These are phyloP conservation scores for Physcomitrium patens DNA, from an alignment of 225 moss, liverwort and hornwort genomes.

Conservation along the genomic window DNA sequence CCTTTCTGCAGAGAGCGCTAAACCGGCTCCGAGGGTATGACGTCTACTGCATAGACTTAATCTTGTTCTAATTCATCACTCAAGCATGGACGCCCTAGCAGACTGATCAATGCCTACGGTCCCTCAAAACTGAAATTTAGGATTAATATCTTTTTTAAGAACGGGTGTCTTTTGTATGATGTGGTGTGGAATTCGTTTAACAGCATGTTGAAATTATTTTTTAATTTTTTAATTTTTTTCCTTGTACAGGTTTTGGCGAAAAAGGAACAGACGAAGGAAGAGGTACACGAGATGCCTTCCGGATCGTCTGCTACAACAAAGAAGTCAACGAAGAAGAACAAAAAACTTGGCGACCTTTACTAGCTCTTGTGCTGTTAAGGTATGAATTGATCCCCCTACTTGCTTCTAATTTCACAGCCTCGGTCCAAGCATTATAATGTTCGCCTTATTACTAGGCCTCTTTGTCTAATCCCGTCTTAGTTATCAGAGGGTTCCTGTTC, in stretches of 20 bases:
- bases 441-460: conserved; percentile 5
- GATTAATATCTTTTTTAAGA: too few relatives aligned
- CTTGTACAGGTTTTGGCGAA: conserved; percentile 33
- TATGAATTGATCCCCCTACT: conserved; percentile 1
- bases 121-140: not conserved
- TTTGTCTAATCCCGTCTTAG: not conserved
- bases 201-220: not conserved
- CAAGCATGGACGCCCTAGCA: too few relatives aligned
- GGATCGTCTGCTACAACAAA: conserved; percentile 26
- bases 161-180: not conserved
- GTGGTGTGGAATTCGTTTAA: conserved; percentile 6
- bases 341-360: conserved; percentile 46
- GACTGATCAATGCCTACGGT: not conserved
- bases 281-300: conserved; percentile 25
- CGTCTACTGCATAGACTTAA: not conserved
- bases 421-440: not conserved
- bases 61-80: not conserved
- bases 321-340: conserved; percentile 47
- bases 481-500: not conserved
- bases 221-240: too few relatives aligned
- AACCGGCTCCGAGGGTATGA: conserved; percentile 38
- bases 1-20: conserved; percentile 43
- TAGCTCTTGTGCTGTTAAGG: conserved; percentile 25
- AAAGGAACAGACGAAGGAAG: conserved; percentile 22
- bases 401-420: conserved; percentile 3